Evolutionary conservation across 2,329 filamentous ascomycete species (phyloP).

Genomic region (Alternaria alternata): DNA sequence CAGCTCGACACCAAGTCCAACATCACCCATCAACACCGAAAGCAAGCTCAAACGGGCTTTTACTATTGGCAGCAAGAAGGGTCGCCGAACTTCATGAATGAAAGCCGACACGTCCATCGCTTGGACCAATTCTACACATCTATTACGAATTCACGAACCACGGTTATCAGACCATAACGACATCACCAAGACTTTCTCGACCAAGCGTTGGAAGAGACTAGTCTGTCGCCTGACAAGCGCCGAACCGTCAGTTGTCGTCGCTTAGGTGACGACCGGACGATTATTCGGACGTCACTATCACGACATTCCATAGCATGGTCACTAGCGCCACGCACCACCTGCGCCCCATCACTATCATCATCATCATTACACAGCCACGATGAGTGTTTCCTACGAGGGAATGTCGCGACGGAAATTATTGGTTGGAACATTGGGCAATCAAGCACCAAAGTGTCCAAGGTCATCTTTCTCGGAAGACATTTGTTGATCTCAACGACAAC

Average conservation of each 20-base stretch:
- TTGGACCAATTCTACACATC: background rate
- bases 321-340: background rate
- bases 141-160: constrained; percentile 3
- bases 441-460: background rate
- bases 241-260: background rate
- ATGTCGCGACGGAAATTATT: background rate
- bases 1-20: constrained; percentile 32
- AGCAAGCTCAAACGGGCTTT: constrained; percentile 41
- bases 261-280: constrained; percentile 3
- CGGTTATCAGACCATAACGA: constrained; percentile 11
- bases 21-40: constrained; percentile 36
- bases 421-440: background rate
- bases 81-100: constrained; percentile 25
- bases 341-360: background rate
- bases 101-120: background rate
- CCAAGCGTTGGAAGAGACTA: constrained; percentile 44
- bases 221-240: constrained; percentile 5
- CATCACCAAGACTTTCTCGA: constrained; percentile 22
- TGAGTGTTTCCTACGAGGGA: background rate
- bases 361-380: background rate
- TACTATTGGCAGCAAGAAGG: constrained; percentile 46
- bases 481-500: background rate
- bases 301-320: constrained; percentile 3
- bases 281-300: constrained; percentile 11
- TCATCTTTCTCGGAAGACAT: background rate